Evolutionary conservation across 2,329 filamentous ascomycete species (phyloP), one percentile per base, ranked within the genome.

Genomic region (Lachnellula subtilissima): DNA sequence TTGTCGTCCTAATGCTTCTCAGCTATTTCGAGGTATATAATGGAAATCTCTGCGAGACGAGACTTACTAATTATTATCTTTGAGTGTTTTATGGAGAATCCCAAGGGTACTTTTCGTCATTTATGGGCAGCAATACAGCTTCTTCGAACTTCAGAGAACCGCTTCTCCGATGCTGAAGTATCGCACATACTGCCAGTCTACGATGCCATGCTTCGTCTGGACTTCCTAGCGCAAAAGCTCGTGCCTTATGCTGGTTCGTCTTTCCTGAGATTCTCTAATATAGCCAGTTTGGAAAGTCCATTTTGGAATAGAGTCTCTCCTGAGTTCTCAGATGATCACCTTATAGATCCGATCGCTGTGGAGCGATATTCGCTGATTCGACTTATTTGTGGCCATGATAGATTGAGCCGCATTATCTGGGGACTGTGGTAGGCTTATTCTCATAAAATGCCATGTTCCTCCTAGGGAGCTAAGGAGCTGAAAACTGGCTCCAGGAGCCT

Each of bases 51-150:
- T 37, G 22, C 12, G 46, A 14, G 5, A n/a, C 32, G 32, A 23
- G 7, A 4, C 15, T 47, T 55, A 19, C 50, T 61, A 25, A 61
- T 11, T 15, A 8, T 17, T 2, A 7, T 9, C 9, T 46, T 35
- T 36, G 25, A 60, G 59, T 63, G 59, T 48, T 58, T 63, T 23
- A 40, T 58, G 48, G 59, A 58, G 17, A 61, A 60, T 52, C 47
- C 57, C 11, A 61, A 61, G 36, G 53, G 50, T 9, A 56, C 61
- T 9, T 57, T 63, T n/a, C 56, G 55, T 4, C 61, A 63, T 43
- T 48, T 63, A 0, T 63, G 59, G 58, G 59, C 61, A 37, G 61
- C 58, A 43, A 61, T 63, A 40, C 59, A 58, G 35, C 40, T 63
- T 37, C 50, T 63, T 32, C 52, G 45, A n/a, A 57, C 37, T 9